Evolutionary conservation across 2,329 filamentous ascomycete genomes (phyloP).

Genomic region (Orbilia oligospora): DNA sequence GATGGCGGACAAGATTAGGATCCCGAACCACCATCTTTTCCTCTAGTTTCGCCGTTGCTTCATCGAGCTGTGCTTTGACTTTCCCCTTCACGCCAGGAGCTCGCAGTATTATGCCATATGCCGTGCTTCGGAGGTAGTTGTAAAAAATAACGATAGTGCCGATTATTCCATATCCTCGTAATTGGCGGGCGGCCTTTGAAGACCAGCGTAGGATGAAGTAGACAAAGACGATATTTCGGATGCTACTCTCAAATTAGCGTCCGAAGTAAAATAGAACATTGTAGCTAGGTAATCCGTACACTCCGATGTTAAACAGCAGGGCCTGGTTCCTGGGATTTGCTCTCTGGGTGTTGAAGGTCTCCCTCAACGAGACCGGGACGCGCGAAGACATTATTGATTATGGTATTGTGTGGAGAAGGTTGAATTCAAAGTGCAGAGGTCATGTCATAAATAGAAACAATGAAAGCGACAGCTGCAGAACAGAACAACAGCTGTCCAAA

Average conservation of each 20-base stretch:
- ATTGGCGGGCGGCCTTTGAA: slow-evolving; percentile 83
- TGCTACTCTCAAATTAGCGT: slow-evolving; percentile 68
- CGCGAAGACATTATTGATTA: slow-evolving; percentile 50
- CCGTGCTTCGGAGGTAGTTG: slow-evolving; percentile 77
- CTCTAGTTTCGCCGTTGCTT: slow-evolving; percentile 84
- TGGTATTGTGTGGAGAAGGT: neutral
- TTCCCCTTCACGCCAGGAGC: slow-evolving; percentile 87
- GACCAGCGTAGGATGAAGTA: slow-evolving; percentile 88
- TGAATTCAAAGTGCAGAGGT: slow-evolving; percentile 20
- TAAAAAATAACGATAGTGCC: slow-evolving; percentile 84
- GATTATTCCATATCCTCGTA: slow-evolving; percentile 88
- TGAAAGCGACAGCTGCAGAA: slow-evolving; percentile 3
- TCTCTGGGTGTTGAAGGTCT: slow-evolving; percentile 57
- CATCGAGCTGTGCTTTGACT: slow-evolving; percentile 86
- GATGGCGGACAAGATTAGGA: slow-evolving; percentile 79
- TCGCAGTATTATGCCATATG: slow-evolving; percentile 88
- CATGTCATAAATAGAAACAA: slow-evolving; percentile 27
- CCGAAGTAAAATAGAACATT: neutral
- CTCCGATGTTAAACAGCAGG: slow-evolving; percentile 54
- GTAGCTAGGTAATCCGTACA: slow-evolving; percentile 22
- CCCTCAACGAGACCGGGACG: slow-evolving; percentile 56
- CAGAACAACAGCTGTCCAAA: slow-evolving; percentile 9
- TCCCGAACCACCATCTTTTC: slow-evolving; percentile 83
- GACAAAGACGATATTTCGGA: slow-evolving; percentile 89
- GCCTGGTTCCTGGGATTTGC: slow-evolving; percentile 56